Conservation (phyloP, 177 flowering plant species). For the Vitis hybrid region DNA sequence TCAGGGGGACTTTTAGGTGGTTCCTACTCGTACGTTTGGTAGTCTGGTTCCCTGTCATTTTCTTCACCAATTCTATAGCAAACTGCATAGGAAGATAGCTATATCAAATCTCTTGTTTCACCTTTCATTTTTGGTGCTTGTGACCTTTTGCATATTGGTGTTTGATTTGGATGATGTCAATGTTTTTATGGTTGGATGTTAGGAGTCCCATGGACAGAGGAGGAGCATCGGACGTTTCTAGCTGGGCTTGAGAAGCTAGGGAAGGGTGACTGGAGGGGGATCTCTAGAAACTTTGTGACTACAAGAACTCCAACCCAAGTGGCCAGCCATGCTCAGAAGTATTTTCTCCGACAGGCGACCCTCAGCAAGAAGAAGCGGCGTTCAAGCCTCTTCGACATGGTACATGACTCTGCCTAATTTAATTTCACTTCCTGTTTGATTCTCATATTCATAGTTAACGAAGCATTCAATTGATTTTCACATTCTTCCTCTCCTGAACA, state of each 20-base stretch:
- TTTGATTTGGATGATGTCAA: not conserved
- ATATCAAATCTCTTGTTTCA: too few species aligned
- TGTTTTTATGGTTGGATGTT: slow-evolving; percentile 10
- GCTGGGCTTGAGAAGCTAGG: slow-evolving; percentile 78
- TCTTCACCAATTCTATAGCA: not conserved
- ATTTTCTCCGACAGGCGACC: slow-evolving; percentile 59
- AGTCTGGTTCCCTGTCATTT: not conserved
- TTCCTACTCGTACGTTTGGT: not conserved
- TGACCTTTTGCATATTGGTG: not conserved
- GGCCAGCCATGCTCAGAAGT: slow-evolving; percentile 93
- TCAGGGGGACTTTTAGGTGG: not conserved
- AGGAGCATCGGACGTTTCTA: slow-evolving; percentile 70
- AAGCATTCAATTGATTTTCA: not conserved
- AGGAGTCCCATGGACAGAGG: slow-evolving; percentile 95
- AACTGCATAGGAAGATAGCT: not conserved
- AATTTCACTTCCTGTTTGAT: not conserved
- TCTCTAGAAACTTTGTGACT: slow-evolving; percentile 69
- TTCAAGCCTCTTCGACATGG: slow-evolving; percentile 88
- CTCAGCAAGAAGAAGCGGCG: slow-evolving; percentile 70
- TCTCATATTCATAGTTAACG: not conserved
- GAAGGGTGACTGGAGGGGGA: slow-evolving; percentile 93
- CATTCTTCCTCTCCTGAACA: not conserved
- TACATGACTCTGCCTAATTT: slow-evolving; percentile 13
- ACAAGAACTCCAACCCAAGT: slow-evolving; percentile 92
- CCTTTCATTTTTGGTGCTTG: too few species aligned